Evolutionary conservation across 208 protist species (phyloP), one percentile per base, ranked within the genome.

Genomic region (Blechomonas ayalai): DNA sequence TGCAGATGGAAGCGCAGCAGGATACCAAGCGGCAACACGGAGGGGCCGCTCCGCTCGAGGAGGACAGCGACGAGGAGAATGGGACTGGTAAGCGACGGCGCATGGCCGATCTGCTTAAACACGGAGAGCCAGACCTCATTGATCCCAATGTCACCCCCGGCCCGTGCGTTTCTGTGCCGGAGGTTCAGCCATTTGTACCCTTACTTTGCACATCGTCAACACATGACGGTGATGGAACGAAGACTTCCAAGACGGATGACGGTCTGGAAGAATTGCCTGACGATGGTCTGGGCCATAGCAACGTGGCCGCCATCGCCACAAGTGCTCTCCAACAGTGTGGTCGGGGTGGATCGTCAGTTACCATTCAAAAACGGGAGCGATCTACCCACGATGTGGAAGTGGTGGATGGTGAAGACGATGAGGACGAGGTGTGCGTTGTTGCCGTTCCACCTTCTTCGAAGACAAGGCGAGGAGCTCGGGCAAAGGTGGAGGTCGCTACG

Each of bases 251-350:
- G 9, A 44, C 34, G 12, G 67, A 71, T 1, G 59, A 59, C 10
- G 68, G 58, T 0, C 51, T 54, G 8, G 74, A 82, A 49, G 81
- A 67, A 46, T 59, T 90, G 34, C 75, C 81, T 2, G 69, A 52
- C 19, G 67, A 76, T 40, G 80, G 80, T 0, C 57, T 89, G 2
- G 58, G 59, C 25, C 68, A 53, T 32, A 58, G 59, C 15, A 42
- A 53, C 2, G 27, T 85, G 3, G 47, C 70, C 46, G 51, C 34
- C 38, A 15, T 81, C 1, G 41, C 75, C 28, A 57, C 65, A 4
- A 44, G 60, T 12, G 54, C 52, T 6, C 23, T 45, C 29, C 38
- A 31, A 34, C 31, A 10, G 31, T 34, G 10, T 34, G 31, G 12
- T 34, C 31, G 31, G n/a, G 31, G 31, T 34, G 31, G 31, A n/a